Evolutionary conservation across 345 rosid genomes (phyloP).

Genomic region (Clausena lansium): DNA sequence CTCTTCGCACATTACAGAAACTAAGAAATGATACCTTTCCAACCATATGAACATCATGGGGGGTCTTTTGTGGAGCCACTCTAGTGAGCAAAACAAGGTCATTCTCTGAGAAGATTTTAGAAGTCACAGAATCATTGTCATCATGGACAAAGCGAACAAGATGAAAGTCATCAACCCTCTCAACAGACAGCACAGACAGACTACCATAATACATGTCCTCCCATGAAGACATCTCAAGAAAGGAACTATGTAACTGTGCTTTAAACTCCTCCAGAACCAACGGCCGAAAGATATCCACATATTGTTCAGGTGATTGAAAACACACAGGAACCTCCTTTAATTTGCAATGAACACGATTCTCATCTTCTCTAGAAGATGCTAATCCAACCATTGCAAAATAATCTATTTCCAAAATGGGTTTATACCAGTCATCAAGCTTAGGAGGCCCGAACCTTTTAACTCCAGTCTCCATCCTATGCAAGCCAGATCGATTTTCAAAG

Average conservation of each 20-base stretch:
- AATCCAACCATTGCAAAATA: conserved; percentile 73
- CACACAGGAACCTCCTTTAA: conserved; percentile 85
- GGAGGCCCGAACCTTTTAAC: conserved; percentile 83
- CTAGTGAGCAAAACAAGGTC: conserved; percentile 89
- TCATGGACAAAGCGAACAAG: conserved; percentile 91
- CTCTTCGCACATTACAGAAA: not conserved
- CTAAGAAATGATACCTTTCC: conserved; percentile 68
- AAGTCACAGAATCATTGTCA: conserved; percentile 48
- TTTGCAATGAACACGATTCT: conserved; percentile 35
- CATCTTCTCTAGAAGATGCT: conserved; percentile 45
- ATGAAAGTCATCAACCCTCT: conserved; percentile 95
- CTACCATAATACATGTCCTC: conserved; percentile 74
- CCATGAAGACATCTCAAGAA: conserved; percentile 76
- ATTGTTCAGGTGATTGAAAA: conserved; percentile 80
- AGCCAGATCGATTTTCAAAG: conserved; percentile 49
- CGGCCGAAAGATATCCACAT: conserved; percentile 80
- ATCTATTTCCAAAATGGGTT: conserved; percentile 79
- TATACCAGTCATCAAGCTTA: conserved; percentile 93
- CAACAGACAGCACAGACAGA: conserved; percentile 83
- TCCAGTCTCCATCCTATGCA: conserved; percentile 51
- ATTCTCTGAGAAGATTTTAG: conserved; percentile 74
- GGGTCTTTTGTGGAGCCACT: conserved; percentile 57
- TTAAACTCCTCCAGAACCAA: conserved; percentile 94
- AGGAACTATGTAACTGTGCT: conserved; percentile 86
- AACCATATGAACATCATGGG: conserved; percentile 64